These are phyloP conservation scores for Apiospora hydei DNA, from an alignment of 2,329 filamentous ascomycete genomes.

Conservation along the genomic window DNA sequence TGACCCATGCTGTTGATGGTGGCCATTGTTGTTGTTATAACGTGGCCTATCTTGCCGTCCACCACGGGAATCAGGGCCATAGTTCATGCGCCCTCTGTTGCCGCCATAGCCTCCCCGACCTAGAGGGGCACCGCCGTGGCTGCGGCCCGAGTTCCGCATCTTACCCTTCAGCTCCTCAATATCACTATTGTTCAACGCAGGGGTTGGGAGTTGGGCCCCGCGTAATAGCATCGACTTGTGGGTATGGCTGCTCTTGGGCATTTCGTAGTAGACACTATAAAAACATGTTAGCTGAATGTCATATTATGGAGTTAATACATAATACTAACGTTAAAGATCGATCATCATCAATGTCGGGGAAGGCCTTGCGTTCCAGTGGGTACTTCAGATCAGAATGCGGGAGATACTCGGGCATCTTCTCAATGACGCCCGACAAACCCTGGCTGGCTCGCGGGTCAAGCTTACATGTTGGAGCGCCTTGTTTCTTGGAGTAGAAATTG, in stretches of 20 bases:
- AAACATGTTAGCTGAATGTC: conserved; percentile 39
- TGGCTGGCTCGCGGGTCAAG: conserved; percentile 79
- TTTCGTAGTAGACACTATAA: conserved; percentile 80
- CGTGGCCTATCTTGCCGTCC: conserved; percentile 30
- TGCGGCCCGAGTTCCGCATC: conserved; percentile 70
- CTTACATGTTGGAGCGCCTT: conserved; percentile 69
- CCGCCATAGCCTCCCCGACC: conserved; percentile 39
- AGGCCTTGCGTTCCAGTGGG: conserved; percentile 73
- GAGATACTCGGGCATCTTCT: conserved; percentile 83
- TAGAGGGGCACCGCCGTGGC: conserved; percentile 72
- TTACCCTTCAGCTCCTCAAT: conserved; percentile 75
- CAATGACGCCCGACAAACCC: conserved; percentile 80
- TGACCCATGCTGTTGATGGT: conserved; percentile 4
- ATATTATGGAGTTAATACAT: neutral
- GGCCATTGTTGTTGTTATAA: conserved; percentile 47
- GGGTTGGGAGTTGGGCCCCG: conserved; percentile 75
- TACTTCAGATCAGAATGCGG: conserved; percentile 84
- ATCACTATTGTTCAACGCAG: conserved; percentile 78
- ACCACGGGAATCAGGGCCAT: conserved; percentile 41
- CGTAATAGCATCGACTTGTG: conserved; percentile 96
- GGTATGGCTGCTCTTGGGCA: conserved; percentile 73
- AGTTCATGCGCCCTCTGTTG: conserved; percentile 41
- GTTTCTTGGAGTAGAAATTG: conserved; percentile 92
- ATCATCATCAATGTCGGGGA: conserved; percentile 84
- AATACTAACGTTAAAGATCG: conserved; percentile 78